A percentile compares a stretch with the other conserved stretches of the same genome.
Conservation (phyloP, 2,329 filamentous ascomycete species). For the Pseudogymnoascus sp. region DNA sequence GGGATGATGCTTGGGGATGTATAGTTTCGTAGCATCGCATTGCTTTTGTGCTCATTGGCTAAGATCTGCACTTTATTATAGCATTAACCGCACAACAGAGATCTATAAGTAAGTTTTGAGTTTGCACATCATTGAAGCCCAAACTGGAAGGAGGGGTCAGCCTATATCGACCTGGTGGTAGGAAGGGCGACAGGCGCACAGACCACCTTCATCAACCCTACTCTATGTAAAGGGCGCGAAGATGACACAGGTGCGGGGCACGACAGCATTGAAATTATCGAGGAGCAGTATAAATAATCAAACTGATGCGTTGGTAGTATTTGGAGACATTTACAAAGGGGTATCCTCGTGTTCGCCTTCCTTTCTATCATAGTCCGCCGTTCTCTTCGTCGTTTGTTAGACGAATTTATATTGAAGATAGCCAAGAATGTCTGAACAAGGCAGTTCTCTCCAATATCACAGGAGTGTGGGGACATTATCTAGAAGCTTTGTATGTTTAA, state of each 20-base stretch:
- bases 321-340: background rate
- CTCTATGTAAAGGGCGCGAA: background rate
- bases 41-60: no score
- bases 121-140: background rate
- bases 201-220: background rate
- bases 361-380: background rate
- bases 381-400: background rate
- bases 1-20: no score
- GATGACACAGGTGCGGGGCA: background rate
- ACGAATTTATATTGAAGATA: background rate
- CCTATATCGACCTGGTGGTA: background rate
- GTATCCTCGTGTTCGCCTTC: background rate
- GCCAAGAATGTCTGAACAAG: conserved; percentile 4
- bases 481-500: conserved; percentile 3
- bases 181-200: background rate
- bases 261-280: background rate
- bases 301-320: background rate
- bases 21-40: no score
- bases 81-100: background rate
- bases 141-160: background rate
- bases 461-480: conserved; percentile 8
- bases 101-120: background rate
- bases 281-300: background rate
- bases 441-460: conserved; percentile 11
- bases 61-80: background rate